Percentiles rank a stretch among this genome's conserved stretches.
phyloP scores from a whole-genome alignment of 2,329 filamentous ascomycete species.

The Ustulina deusta region DNA sequence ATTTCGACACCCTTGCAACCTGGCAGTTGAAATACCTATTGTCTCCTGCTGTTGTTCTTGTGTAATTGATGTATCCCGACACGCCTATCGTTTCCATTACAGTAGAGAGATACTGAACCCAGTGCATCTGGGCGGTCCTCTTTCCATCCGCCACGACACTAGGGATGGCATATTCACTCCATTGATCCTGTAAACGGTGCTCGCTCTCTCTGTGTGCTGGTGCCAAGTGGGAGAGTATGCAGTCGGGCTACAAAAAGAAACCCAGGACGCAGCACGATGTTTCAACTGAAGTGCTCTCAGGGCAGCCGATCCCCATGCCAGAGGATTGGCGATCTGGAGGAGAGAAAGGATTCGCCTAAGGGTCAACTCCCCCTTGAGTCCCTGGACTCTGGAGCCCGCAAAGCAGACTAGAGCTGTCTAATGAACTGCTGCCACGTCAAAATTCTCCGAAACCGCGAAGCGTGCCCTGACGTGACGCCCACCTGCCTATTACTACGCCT shows the following conservation, averaged over 20 bases:
- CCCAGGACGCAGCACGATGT: neutral
- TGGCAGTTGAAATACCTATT: neutral
- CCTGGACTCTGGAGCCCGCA: slow-evolving; percentile 24
- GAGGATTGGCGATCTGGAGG: neutral
- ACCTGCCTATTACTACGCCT: slow-evolving; percentile 37
- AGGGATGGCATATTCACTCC: neutral
- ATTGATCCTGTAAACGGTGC: neutral
- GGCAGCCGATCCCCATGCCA: neutral
- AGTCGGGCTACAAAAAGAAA: neutral
- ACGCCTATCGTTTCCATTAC: neutral
- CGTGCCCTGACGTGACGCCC: slow-evolving; percentile 37
- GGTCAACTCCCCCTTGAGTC: neutral
- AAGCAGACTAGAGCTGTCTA: slow-evolving; percentile 40
- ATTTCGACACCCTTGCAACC: neutral
- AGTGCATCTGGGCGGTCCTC: neutral
- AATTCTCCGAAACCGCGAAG: slow-evolving; percentile 47
- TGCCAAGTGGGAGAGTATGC: neutral
- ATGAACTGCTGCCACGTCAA: slow-evolving; percentile 53
- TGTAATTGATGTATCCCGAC: neutral
- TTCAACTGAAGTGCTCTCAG: neutral
- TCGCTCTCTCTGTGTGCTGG: neutral
- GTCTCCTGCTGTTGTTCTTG: neutral
- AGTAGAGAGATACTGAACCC: neutral
- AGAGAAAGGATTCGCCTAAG: slow-evolving; percentile 9
- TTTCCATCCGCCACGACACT: neutral